Evolutionary conservation across 306 rosid species (phyloP).

Genomic region (Phaseolus lunatus): DNA sequence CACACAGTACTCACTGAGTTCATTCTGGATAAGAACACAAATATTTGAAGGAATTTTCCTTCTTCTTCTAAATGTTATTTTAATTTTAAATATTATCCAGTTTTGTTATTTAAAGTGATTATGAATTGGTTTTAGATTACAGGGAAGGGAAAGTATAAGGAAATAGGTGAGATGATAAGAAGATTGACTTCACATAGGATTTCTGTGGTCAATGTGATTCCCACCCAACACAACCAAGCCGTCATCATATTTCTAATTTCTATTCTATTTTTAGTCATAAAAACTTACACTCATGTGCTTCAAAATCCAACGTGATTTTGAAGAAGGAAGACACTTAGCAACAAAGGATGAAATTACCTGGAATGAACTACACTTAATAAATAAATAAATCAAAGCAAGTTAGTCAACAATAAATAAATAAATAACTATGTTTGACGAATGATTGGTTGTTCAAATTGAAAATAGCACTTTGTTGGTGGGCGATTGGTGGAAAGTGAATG

Average conservation of each 20-base stretch:
- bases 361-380: background rate
- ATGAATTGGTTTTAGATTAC: too few species aligned
- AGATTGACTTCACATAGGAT: background rate
- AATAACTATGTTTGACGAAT: background rate
- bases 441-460: background rate
- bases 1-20: too few species aligned
- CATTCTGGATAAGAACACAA: too few species aligned
- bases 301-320: background rate
- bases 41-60: too few species aligned
- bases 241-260: background rate
- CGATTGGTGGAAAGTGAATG: background rate
- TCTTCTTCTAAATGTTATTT: too few species aligned
- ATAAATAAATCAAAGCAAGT: background rate
- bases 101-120: too few species aligned
- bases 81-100: too few species aligned
- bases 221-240: background rate
- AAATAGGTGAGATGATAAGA: conserved; percentile 29
- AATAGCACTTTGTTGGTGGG: background rate
- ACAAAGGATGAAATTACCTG: background rate
- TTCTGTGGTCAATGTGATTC: background rate
- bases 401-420: background rate
- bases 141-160: conserved; percentile 43
- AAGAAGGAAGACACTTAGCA: background rate
- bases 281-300: background rate
- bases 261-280: background rate